These are phyloP conservation scores for Cryomyces minteri DNA, from an alignment of 495 filamentous ascomycete genomes.

Conservation along the genomic window DNA sequence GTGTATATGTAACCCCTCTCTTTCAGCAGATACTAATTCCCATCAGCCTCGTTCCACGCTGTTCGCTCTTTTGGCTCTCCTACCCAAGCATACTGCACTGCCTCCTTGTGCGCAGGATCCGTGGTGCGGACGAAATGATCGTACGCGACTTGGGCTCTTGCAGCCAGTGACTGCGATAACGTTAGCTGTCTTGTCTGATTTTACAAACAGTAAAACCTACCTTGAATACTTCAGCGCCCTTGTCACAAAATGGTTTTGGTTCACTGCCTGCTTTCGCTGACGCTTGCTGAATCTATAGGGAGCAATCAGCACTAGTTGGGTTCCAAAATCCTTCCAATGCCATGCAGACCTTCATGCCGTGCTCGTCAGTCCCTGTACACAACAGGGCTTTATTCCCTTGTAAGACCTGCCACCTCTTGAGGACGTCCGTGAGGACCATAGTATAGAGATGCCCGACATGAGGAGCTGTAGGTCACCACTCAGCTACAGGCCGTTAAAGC, in stretches of 20 bases:
- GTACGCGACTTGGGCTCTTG: slow-evolving; percentile 44
- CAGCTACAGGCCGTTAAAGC: not conserved
- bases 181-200: not conserved
- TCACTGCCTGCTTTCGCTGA: slow-evolving; percentile 45
- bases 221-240: slow-evolving; percentile 42
- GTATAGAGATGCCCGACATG: slow-evolving; percentile 93
- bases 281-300: slow-evolving; percentile 57
- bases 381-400: slow-evolving; percentile 53
- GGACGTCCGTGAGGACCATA: slow-evolving; percentile 74
- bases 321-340: not conserved
- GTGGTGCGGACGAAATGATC: slow-evolving; percentile 89
- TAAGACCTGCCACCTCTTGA: slow-evolving; percentile 84
- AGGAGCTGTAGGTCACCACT: slow-evolving; percentile 37
- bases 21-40: slow-evolving; percentile 37
- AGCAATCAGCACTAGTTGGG: not conserved
- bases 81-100: slow-evolving; percentile 86
- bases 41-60: not conserved
- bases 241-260: slow-evolving; percentile 44
- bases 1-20: slow-evolving; percentile 69
- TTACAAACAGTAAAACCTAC: slow-evolving; percentile 5
- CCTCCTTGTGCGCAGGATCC: slow-evolving; percentile 58
- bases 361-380: slow-evolving; percentile 90
- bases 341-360: slow-evolving; percentile 66
- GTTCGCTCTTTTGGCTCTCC: slow-evolving; percentile 1
- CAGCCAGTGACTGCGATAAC: slow-evolving; percentile 34